Base-by-base conservation (phyloP, 139 green algal genomes). In the Edaphochlamys debaryana region DNA sequence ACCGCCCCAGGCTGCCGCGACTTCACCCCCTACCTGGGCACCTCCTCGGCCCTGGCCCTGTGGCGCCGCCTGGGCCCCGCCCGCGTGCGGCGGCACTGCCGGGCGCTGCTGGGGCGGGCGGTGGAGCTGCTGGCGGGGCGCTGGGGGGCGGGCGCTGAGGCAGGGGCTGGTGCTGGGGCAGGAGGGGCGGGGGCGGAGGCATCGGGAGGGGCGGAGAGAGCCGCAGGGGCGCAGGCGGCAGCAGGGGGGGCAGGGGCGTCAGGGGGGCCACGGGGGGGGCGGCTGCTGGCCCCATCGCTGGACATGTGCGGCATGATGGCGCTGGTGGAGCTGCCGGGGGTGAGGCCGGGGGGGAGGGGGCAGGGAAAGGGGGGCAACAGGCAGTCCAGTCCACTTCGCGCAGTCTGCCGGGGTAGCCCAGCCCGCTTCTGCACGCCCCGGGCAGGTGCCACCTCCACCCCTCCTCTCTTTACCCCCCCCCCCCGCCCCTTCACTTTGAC, bases 11-110 rank as follows among this genome's bases (percentile, higher is more conserved):
- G 87, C 63, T 91, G 84, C 69, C 84, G 90, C 8, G 93, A 95
- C 84, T 95, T 95, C 40, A 80, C 91, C 13, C 90, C 93, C 2
- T 91, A 92, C 70, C 87, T 95, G 67, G 90, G 73, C 17, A 66
- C 93, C 29, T 84, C 85, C 1, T 88, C 90, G 0, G 90, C 90
- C 1, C 76, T 95, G 37, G 67, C 60, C n/a, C 88, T 89, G 71
- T 93, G 88, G 91, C 52, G 52, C 29, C 30, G 20, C 41, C 69
- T 90, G n/a, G 89, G 89, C 0, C 41, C 63, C 19, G 15, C 30
- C 52, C 34, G 60, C 38, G 56, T 86, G 29, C 80, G 80, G 7
- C 27, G 4, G 4, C 91, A 94, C 86, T 89, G 87, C 60, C 80
- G 79, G 20, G 2, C 2, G 4, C 78, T 93, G 67, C 75, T 95